Conservation (phyloP, 2,329 filamentous ascomycete genomes). For the Aspergillus melleus region DNA sequence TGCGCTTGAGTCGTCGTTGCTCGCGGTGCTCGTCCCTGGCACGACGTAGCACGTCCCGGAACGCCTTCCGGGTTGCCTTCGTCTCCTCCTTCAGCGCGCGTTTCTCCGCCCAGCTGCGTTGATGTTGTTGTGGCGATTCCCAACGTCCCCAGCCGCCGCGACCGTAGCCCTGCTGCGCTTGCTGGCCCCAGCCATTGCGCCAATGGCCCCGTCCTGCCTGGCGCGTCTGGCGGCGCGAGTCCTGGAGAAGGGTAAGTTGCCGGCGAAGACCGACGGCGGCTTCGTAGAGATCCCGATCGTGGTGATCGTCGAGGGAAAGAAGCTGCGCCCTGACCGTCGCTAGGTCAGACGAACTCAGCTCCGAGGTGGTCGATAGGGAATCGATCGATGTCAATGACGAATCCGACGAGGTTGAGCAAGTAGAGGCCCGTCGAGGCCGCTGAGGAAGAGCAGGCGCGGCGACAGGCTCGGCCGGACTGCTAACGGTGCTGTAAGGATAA, state of each 20-base stretch:
- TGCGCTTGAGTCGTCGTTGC: conserved; percentile 23
- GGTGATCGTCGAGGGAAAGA: conserved; percentile 33
- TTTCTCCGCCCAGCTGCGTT: conserved; percentile 29
- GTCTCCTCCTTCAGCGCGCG: conserved; percentile 39
- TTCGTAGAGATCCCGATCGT: conserved; percentile 37
- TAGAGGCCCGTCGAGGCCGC: conserved; percentile 29
- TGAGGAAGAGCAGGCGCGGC: conserved; percentile 9
- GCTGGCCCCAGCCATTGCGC: conserved; percentile 21
- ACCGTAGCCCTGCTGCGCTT: conserved; percentile 12
- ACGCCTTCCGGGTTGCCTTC: conserved; percentile 38
- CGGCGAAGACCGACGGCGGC: conserved; percentile 37
- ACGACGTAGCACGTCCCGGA: conserved; percentile 35
- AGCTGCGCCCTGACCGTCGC: conserved; percentile 38
- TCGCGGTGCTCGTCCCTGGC: conserved; percentile 39
- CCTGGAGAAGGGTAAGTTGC: conserved; percentile 34
- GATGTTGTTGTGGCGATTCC: conserved; percentile 37
- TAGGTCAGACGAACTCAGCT: conserved; percentile 37
- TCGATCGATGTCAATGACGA: conserved; percentile 40
- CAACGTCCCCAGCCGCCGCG: conserved; percentile 35
- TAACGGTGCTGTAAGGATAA: neutral
- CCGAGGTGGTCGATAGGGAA: conserved; percentile 38
- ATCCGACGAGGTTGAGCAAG: conserved; percentile 32
- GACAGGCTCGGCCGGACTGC: neutral
- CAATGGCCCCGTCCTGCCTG: conserved; percentile 23
- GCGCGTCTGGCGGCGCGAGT: conserved; percentile 34